Evolutionary conservation across 2,329 filamentous ascomycete species (phyloP), one percentile per base, ranked within the genome.

Genomic region (Hirsutella rhossiliensis): DNA sequence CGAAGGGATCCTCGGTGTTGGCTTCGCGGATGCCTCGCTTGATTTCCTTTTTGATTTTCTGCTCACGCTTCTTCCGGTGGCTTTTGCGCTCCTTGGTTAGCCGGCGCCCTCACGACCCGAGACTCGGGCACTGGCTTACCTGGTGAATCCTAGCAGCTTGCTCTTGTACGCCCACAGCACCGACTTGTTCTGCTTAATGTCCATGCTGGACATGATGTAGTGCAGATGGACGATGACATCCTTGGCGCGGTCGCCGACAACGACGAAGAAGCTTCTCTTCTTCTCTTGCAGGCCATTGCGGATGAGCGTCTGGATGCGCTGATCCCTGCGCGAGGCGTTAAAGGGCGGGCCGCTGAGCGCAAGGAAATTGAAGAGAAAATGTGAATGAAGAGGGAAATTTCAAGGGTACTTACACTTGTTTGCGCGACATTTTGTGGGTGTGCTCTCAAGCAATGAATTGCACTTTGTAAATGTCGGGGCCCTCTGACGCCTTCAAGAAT

Each of bases 81-180:
- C 87, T 80, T 17, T 41, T 11, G 32, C 11, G 19, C 18, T 27
- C 34, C 11, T 6, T 17, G 7, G 15, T 40, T 19, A 38, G 40
- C 36, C 19, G 15, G 17, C 4, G 15, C 38, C 13, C 41, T 30
- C 34, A 5, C 15, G 9, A 11, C 18, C 12, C 15, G 9, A 37
- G 15, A 17, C 9, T 27, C 28, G 2, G 9, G n/a, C 18, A 27
- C 4, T 11, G 28, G 31, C 55, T 43, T 54, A 76, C 76, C 75
- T 88, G 29, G 87, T 94, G 62, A 97, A 97, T 41, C 88, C 89
- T 29, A 98, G 71, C 11, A 98, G 75, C 65, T 98, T 92, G 63
- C 94, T 94, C 74, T 97, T 97, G 72, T 98, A 98, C 18, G 92
- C 90, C 92, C 92, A 98, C 11, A 98, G 71, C 3, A 98, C 88